Conservation (phyloP, 306 rosid genomes). For the Cucumis melo region DNA sequence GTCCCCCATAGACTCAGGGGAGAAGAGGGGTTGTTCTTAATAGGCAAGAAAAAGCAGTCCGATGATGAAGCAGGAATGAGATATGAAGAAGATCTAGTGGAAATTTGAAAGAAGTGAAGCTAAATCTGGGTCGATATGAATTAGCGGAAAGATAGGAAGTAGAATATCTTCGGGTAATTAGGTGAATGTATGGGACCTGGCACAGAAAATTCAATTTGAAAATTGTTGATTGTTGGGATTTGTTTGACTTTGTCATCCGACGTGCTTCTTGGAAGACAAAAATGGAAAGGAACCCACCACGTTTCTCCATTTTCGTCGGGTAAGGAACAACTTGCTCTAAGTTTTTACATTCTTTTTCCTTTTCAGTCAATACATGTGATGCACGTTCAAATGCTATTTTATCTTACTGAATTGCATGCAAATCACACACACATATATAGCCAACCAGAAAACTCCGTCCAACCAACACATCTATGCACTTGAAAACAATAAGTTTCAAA, state of each 20-base stretch:
- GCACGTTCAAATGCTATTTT: too few species aligned
- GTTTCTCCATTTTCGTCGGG: not conserved
- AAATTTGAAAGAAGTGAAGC: not conserved
- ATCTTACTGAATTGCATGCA: too few species aligned
- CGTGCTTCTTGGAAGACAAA: not conserved
- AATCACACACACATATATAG: too few species aligned
- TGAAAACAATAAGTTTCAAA: too few species aligned
- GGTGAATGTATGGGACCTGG: not conserved
- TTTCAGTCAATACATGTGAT: not conserved
- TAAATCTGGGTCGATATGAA: not conserved
- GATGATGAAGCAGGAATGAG: not conserved
- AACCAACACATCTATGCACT: too few species aligned
- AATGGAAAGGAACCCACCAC: not conserved
- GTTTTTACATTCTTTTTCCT: not conserved
- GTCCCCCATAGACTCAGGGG: conserved; percentile 26
- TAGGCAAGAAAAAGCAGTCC: not conserved
- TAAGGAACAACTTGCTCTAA: not conserved
- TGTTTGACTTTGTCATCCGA: not conserved
- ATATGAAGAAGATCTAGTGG: not conserved
- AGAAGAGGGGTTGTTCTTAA: not conserved
- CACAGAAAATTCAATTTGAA: too few species aligned
- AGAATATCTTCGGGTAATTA: not conserved
- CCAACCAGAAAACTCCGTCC: too few species aligned
- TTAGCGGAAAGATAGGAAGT: not conserved
- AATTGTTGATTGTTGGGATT: not conserved